phyloP scores from a whole-genome alignment of 164 flowering plant genomes.

The Cinnamomum chago region DNA sequence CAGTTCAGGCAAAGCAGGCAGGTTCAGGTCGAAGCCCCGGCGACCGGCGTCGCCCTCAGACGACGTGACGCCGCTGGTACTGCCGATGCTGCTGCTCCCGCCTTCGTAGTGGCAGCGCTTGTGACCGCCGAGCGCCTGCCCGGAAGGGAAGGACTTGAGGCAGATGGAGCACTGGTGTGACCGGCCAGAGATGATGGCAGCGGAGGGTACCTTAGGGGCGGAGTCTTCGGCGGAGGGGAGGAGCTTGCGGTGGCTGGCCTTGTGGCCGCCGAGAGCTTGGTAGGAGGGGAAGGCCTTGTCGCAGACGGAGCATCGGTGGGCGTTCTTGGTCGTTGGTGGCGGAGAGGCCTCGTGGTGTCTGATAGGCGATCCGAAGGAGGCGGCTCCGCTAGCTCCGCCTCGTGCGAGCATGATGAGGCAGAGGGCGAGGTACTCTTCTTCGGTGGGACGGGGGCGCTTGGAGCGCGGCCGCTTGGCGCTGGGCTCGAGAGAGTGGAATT shows the following conservation, averaged over 20 bases:
- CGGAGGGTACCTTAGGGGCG: constrained; percentile 7
- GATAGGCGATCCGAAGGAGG: not conserved
- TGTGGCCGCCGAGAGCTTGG: constrained; percentile 91
- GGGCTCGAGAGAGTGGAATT: constrained; percentile 22
- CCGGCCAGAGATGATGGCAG: constrained; percentile 6
- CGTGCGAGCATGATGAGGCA: constrained; percentile 66
- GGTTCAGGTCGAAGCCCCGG: constrained; percentile 57
- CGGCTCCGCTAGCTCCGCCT: constrained; percentile 25
- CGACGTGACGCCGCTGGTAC: constrained; percentile 15
- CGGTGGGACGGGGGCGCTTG: constrained; percentile 40
- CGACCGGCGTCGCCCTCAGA: constrained; percentile 14
- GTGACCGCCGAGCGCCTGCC: constrained; percentile 76
- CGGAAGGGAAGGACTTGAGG: constrained; percentile 47
- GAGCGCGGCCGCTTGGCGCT: constrained; percentile 55
- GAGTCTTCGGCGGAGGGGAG: constrained; percentile 15
- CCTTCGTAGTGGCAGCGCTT: constrained; percentile 66
- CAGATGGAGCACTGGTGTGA: constrained; percentile 56
- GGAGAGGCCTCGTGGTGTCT: constrained; percentile 5
- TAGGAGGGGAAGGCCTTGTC: constrained; percentile 61
- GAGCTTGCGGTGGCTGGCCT: constrained; percentile 76
- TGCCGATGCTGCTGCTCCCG: constrained; percentile 15
- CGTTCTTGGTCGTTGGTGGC: constrained; percentile 16
- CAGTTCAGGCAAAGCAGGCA: constrained; percentile 58
- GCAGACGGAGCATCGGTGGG: constrained; percentile 61
- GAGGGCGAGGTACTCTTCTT: constrained; percentile 61